Evolutionary conservation across 192 early-diverging fungal genomes (phyloP).

Genomic region (Mortierella antarctica): DNA sequence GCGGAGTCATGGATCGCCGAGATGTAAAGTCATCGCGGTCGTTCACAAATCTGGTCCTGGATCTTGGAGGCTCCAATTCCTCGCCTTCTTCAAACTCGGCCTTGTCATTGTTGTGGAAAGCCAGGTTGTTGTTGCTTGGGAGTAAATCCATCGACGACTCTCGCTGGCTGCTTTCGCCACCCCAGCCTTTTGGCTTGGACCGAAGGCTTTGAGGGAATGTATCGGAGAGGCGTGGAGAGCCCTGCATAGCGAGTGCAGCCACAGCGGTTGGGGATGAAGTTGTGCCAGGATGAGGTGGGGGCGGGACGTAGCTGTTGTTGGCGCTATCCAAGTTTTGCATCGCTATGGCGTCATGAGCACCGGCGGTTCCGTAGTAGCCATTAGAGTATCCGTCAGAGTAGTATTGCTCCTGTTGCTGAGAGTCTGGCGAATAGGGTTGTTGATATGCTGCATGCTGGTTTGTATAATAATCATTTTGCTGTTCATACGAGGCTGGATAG

Average conservation of each 20-base stretch:
- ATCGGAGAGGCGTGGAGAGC: constrained; percentile 29
- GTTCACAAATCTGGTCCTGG: not conserved
- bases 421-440: constrained; percentile 1
- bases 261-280: not conserved
- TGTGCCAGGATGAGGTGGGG: constrained; percentile 26
- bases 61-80: constrained; percentile 31
- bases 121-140: not conserved
- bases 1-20: constrained; percentile 38
- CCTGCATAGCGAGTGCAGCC: not conserved
- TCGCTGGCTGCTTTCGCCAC: not conserved
- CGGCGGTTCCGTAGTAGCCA: constrained; percentile 7
- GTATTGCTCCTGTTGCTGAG: not conserved
- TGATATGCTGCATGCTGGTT: constrained; percentile 11
- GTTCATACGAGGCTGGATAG: constrained; percentile 20
- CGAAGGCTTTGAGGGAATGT: constrained; percentile 45
- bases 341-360: constrained; percentile 10
- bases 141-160: constrained; percentile 11
- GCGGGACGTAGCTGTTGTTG: constrained; percentile 17
- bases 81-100: constrained; percentile 42
- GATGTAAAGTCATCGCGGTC: constrained; percentile 14
- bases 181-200: constrained; percentile 33
- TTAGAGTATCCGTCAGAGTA: not conserved
- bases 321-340: constrained; percentile 20
- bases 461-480: constrained; percentile 12
- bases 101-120: constrained; percentile 25